Evolutionary conservation across 306 rosid genomes (phyloP).

Genomic region (Alnus rubra): DNA sequence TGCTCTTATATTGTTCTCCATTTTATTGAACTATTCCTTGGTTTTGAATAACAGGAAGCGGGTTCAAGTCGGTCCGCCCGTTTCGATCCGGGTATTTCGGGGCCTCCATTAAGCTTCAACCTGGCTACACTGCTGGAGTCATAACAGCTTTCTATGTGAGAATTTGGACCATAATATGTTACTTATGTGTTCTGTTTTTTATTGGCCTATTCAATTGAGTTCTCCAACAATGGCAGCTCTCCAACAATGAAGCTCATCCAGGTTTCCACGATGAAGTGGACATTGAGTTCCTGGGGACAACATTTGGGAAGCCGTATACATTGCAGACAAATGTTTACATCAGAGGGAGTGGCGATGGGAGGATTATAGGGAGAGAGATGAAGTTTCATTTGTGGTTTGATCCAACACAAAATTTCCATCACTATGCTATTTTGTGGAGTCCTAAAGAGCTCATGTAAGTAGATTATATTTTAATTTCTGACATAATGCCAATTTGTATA

Average conservation of each 20-base stretch:
- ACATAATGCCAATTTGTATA: too few species aligned
- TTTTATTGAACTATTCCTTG: neutral
- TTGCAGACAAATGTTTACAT: slow-evolving; percentile 91
- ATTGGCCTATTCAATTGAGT: neutral
- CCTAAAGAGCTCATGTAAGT: slow-evolving; percentile 88
- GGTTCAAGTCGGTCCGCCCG: slow-evolving; percentile 84
- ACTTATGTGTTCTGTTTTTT: too few species aligned
- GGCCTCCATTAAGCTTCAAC: slow-evolving; percentile 80
- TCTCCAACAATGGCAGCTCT: slow-evolving; percentile 53
- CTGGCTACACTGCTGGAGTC: slow-evolving; percentile 98
- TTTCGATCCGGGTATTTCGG: slow-evolving; percentile 95
- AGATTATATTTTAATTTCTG: slow-evolving; percentile 9
- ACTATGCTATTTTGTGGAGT: slow-evolving; percentile 87
- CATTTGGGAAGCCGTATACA: slow-evolving; percentile 94
- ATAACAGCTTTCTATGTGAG: slow-evolving; percentile 92
- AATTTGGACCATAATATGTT: neutral
- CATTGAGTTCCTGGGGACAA: slow-evolving; percentile 93
- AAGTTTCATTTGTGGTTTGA: slow-evolving; percentile 96
- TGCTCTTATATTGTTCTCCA: neutral
- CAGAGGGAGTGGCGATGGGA: slow-evolving; percentile 94
- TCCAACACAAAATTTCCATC: slow-evolving; percentile 78
- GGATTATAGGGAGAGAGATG: slow-evolving; percentile 90
- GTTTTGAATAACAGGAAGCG: slow-evolving; percentile 66
- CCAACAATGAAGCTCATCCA: slow-evolving; percentile 91
- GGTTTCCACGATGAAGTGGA: slow-evolving; percentile 98